A percentile compares a stretch with the other conserved stretches of the same genome.
phyloP scores from a whole-genome alignment of 2,329 filamentous ascomycete genomes.

The Fusarium bulbicola region DNA sequence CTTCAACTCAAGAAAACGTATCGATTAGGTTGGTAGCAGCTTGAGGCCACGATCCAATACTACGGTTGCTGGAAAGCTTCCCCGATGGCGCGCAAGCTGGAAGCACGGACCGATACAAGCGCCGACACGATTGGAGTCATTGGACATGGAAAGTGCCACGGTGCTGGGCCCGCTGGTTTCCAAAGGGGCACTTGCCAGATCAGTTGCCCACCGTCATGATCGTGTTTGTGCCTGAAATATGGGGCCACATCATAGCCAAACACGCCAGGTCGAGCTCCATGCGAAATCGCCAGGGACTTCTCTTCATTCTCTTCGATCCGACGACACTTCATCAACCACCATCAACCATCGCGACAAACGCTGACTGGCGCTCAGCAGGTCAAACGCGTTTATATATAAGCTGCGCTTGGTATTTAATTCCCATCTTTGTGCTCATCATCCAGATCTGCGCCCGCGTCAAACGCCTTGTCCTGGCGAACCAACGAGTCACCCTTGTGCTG shows the following conservation, averaged over 20 bases:
- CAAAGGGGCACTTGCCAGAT: constrained; percentile 18
- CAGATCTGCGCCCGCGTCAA: constrained; percentile 18
- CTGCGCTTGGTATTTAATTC: constrained; percentile 27
- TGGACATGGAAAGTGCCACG: constrained; percentile 21
- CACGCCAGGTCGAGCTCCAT: constrained; percentile 36
- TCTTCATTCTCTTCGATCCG: constrained; percentile 44
- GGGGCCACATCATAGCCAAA: constrained; percentile 36
- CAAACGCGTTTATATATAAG: constrained; percentile 34
- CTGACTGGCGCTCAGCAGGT: constrained; percentile 36
- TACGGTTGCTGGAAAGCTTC: constrained; percentile 35
- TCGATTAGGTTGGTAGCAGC: constrained; percentile 21
- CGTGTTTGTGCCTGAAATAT: constrained; percentile 47
- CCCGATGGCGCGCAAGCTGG: constrained; percentile 31
- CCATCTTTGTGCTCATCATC: constrained; percentile 25
- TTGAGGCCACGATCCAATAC: constrained; percentile 44
- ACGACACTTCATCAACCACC: constrained; percentile 46
- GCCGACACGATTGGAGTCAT: constrained; percentile 31
- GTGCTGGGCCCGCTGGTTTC: constrained; percentile 17
- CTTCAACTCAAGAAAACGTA: constrained; percentile 15
- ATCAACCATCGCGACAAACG: constrained; percentile 43
- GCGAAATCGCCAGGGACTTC: constrained; percentile 38
- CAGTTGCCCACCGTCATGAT: constrained; percentile 15
- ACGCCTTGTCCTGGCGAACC: constrained; percentile 24
- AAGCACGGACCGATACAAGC: constrained; percentile 44
- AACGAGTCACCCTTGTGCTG: constrained; percentile 34